Evolutionary conservation across 805 yeast genomes (phyloP), one percentile per base, ranked within the genome.

Genomic region (Yarrowia osloensis): DNA sequence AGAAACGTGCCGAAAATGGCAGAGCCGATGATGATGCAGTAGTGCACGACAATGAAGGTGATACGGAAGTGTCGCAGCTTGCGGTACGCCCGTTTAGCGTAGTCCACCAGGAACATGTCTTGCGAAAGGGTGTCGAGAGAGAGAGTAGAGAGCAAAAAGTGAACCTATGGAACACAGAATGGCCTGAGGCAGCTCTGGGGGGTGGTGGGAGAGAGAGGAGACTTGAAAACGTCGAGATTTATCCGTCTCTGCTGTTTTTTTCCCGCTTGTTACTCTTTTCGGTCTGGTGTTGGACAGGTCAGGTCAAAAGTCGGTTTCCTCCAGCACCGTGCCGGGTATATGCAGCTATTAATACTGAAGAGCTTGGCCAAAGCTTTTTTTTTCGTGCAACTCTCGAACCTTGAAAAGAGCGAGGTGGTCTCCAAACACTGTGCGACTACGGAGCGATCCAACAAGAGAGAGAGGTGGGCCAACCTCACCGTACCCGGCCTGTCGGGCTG

Each of bases 1-100:
- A 94, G 73, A 37, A 93, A 82, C 0, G 98, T 91, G 0, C 90
- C 86, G 1, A 92, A 42, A 2, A 95, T 80, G 0, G 85, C 76
- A 82, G 85, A 78, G 22, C 77, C 55, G 0, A 88, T 75, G 70
- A 94, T 86, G 75, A 92, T 94, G 40, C 84, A 81, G 77, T 91
- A 72, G 57, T 74, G 76, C 37, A 69, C 49, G 9, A 74, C 75
- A 21, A 61, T 61, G 33, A 31, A 73, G 54, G 29, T 61, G 66
- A 61, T 19, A 15, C 63, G 63, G 13, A 57, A 57, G 37, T 40
- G 63, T 8, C 63, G 63, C 49, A 57, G 49, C 37, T 57, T 57
- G 49, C 63, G 63, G 28, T 57, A 57, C 63, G 26, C 63, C 24
- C 63, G 49, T 15, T 40, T 39, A 15, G 37, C 37, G 49, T 57